A percentile compares a stretch with the other conserved stretches of the same genome.
Evolutionary conservation across 306 rosid genomes (phyloP).

Genomic region (Corylus heterophylla): DNA sequence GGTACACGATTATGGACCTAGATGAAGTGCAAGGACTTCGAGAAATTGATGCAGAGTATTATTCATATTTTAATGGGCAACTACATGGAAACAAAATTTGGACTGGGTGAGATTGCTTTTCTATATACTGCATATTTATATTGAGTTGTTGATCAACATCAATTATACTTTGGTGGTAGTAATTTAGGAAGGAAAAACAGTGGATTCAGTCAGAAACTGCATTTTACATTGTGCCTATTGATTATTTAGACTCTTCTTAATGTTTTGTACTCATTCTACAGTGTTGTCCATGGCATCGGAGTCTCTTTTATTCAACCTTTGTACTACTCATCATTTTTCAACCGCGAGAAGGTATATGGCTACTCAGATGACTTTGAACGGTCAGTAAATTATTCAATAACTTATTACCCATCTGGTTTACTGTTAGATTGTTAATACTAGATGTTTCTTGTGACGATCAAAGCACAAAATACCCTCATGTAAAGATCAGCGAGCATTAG

Average conservation of each 20-base stretch:
- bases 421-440: background rate
- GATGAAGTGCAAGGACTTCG: conserved; percentile 70
- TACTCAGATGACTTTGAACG: conserved; percentile 94
- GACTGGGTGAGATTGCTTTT: conserved; percentile 68
- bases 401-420: background rate
- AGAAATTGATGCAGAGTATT: conserved; percentile 53
- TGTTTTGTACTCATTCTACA: conserved; percentile 39
- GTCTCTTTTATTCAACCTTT: conserved; percentile 80
- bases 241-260: conserved; percentile 25
- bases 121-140: background rate
- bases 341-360: conserved; percentile 74
- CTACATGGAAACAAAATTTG: conserved; percentile 75
- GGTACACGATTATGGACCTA: conserved; percentile 65
- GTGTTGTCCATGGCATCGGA: conserved; percentile 81
- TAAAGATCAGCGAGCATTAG: background rate
- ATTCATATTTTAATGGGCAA: conserved; percentile 85
- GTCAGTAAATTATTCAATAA: conserved; percentile 38
- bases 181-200: background rate
- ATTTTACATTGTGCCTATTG: conserved; percentile 12
- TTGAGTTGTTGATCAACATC: conserved; percentile 15
- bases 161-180: conserved; percentile 14
- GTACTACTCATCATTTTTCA: conserved; percentile 65
- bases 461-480: conserved; percentile 3
- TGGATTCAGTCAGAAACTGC: conserved; percentile 17
- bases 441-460: conserved; percentile 1